Conservation (phyloP, 148 eudicot genomes). For the Rhododendron kiyosumense region DNA sequence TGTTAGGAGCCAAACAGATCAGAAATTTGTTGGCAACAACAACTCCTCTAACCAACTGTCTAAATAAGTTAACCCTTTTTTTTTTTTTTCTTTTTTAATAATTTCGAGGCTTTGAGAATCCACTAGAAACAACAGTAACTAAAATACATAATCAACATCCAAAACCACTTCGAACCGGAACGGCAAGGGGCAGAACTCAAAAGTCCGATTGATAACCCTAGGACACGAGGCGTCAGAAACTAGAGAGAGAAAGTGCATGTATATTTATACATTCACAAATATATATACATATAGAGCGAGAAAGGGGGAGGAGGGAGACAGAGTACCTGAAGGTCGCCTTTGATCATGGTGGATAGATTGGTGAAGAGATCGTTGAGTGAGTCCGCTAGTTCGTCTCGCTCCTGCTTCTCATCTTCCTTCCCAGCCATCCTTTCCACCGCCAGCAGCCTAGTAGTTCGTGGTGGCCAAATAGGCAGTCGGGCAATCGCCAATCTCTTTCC, state of each 20-base stretch:
- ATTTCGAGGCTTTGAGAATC: background rate
- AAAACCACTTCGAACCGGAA: background rate
- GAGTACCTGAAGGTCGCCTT: constrained; percentile 78
- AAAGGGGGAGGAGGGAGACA: background rate
- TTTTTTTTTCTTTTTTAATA: background rate
- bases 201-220: background rate
- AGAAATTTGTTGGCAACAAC: background rate
- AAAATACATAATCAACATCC: background rate
- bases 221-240: background rate
- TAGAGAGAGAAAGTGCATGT: background rate
- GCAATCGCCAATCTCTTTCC: no score
- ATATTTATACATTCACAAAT: background rate
- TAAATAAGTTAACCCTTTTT: background rate
- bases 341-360: constrained; percentile 67
- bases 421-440: background rate
- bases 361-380: constrained; percentile 69
- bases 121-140: background rate
- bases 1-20: background rate
- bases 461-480: background rate
- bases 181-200: background rate
- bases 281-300: background rate
- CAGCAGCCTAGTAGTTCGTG: background rate
- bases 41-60: background rate
- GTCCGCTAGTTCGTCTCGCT: constrained; percentile 50
- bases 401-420: constrained; percentile 12